Conservation (phyloP, 176 grass and related monocot species). For the Aegilops sharonensis region DNA sequence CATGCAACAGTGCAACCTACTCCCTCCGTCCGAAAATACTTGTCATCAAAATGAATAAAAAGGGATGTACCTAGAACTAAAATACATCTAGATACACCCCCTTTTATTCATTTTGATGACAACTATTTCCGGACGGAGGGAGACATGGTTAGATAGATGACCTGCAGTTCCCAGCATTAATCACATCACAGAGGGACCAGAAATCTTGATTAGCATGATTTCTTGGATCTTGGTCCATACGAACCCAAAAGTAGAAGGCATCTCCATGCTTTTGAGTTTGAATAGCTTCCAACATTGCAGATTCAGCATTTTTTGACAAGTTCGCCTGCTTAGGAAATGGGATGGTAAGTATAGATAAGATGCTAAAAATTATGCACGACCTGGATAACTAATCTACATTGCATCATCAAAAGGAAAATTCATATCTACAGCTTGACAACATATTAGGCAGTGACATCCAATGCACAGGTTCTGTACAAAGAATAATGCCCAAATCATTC, state of each 20-base stretch:
- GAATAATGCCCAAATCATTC: conserved; percentile 9
- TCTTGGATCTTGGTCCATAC: conserved; percentile 89
- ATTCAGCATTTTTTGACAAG: conserved; percentile 75
- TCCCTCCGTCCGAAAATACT: too few relatives aligned
- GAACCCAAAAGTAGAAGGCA: conserved; percentile 95
- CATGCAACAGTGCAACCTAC: not conserved
- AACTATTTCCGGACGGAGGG: not conserved
- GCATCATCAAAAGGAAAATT: conserved; percentile 1
- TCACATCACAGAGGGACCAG: conserved; percentile 92
- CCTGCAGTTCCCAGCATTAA: conserved; percentile 99
- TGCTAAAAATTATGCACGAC: conserved; percentile 1
- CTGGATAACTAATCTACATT: conserved; percentile 5
- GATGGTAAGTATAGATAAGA: conserved; percentile 4
- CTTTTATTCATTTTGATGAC: too few relatives aligned
- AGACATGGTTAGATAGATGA: conserved; percentile 36
- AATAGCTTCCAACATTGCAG: conserved; percentile 69
- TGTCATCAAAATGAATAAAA: too few relatives aligned
- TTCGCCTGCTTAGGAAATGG: conserved; percentile 42
- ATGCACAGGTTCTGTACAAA: not conserved
- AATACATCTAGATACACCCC: too few relatives aligned
- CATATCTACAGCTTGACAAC: not conserved
- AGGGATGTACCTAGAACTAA: too few relatives aligned
- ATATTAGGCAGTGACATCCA: conserved; percentile 1
- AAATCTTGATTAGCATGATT: conserved; percentile 61
- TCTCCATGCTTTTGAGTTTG: conserved; percentile 81